Conservation (phyloP, 2,329 filamentous ascomycete genomes). For the Hyphodiscus sp. region DNA sequence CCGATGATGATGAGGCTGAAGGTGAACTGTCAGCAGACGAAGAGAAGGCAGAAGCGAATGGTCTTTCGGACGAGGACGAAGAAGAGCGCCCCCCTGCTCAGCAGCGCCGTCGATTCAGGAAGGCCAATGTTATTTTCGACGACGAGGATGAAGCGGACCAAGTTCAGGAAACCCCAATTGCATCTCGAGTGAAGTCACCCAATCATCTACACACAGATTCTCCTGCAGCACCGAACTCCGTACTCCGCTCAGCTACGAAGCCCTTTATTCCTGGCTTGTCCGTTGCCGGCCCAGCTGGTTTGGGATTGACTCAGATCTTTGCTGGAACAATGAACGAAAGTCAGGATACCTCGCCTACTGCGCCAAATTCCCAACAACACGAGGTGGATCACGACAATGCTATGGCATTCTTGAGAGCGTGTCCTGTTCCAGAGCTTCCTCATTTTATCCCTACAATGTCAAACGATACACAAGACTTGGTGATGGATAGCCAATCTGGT, state of each 20-base stretch:
- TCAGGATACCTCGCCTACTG: slow-evolving; percentile 26
- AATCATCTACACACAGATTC: slow-evolving; percentile 37
- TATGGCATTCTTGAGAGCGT: slow-evolving; percentile 40
- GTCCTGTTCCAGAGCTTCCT: slow-evolving; percentile 42
- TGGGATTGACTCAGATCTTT: slow-evolving; percentile 86
- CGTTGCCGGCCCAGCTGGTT: slow-evolving; percentile 51
- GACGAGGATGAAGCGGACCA: slow-evolving; percentile 37
- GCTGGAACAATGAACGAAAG: slow-evolving; percentile 76
- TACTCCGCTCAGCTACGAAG: slow-evolving; percentile 63
- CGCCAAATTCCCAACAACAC: slow-evolving; percentile 20
- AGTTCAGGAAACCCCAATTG: slow-evolving; percentile 15
- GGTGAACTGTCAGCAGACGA: slow-evolving; percentile 28
- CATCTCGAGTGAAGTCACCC: slow-evolving; percentile 24
- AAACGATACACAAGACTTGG: slow-evolving; percentile 37
- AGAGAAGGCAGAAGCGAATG: slow-evolving; percentile 20
- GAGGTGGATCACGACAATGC: slow-evolving; percentile 36
- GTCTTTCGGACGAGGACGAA: slow-evolving; percentile 26
- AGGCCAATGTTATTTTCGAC: slow-evolving; percentile 32
- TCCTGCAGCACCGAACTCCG: slow-evolving; percentile 49
- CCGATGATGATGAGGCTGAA: slow-evolving; percentile 31
- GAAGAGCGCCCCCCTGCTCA: slow-evolving; percentile 15
- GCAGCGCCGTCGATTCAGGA: slow-evolving; percentile 15
- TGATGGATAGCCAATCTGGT: slow-evolving; percentile 41
- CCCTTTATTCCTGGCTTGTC: slow-evolving; percentile 64
- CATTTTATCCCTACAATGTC: slow-evolving; percentile 40